Evolutionary conservation across 768 basidiomycete species (phyloP).

Genomic region (Candolleomyces eurysporus): DNA sequence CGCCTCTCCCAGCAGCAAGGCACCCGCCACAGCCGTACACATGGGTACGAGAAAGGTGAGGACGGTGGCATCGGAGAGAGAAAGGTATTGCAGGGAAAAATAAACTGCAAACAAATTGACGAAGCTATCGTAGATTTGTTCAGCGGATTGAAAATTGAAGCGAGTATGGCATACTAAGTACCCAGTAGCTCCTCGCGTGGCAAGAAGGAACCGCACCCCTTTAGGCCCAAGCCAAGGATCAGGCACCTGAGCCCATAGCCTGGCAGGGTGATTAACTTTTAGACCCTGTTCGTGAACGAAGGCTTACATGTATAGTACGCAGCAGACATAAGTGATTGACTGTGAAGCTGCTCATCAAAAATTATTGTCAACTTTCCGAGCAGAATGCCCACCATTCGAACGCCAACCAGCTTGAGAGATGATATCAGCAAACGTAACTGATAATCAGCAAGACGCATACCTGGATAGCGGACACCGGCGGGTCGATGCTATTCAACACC

Average conservation of each 20-base stretch:
- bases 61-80: conserved; percentile 75
- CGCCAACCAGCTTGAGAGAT: conserved; percentile 9
- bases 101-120: conserved; percentile 67
- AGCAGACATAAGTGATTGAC: conserved; percentile 13
- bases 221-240: conserved; percentile 71
- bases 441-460: conserved; percentile 10
- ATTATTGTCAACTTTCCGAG: background rate
- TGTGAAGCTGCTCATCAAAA: background rate
- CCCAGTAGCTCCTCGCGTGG: conserved; percentile 62
- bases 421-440: no score
- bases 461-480: conserved; percentile 20
- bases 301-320: conserved; percentile 9
- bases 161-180: conserved; percentile 21
- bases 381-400: conserved; percentile 11
- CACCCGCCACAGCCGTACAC: conserved; percentile 59
- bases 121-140: conserved; percentile 43
- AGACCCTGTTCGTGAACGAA: background rate
- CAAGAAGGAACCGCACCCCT: conserved; percentile 57
- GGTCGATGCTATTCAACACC: conserved; percentile 20
- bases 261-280: no score
- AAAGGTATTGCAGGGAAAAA: conserved; percentile 70
- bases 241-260: conserved; percentile 35
- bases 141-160: background rate
- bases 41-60: conserved; percentile 75
- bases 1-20: conserved; percentile 58